Base-by-base conservation (phyloP, 805 yeast genomes). In the Blastobotrys mokoenaii region DNA sequence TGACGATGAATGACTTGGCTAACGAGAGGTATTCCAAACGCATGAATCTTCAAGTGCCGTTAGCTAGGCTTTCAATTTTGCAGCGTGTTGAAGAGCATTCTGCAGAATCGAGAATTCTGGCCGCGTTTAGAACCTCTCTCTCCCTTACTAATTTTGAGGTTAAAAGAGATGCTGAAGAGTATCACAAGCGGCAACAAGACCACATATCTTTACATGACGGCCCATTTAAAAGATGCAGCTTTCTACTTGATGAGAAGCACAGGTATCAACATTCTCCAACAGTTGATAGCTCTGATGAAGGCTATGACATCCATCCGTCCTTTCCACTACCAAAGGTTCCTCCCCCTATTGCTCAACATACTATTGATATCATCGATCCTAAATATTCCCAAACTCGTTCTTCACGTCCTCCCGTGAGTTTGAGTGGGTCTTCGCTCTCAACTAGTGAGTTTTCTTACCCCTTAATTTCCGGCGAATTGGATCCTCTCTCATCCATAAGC, bases 221-320 rank as follows among this genome's bases (percentile, higher is more conserved):
- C 0, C 87, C 96, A 0, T 87, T 78, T 50, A 93, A 86, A 53
- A 65, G 98, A 45, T 68, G 79, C 16, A 81, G 93, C 0, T 89
- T 87, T 59, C 61, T 90, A 25, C 60, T 90, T 7, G 72, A 74
- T 2, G 71, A 70, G 5, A 69, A 71, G 11, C 64, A 70, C 5
- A 69, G 70, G n/a, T 64, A 66, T 11, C 73, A 80, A 44, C 73
- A 46, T 18, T 60, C 64, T 22, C 27, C 27, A 22, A 8, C 27
- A 5, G 27, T 8, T 0, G 54, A 54, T 0, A 84, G 80, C 52
- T 62, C 68, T n/a, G 67, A 68, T 3, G 67, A 70, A 0, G 71
- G 63, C 49, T 79, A 81, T 0, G 65, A 75, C 4, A 73, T 83
- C 7, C 29, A 69, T 16, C 80, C 88, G 0, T 74, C 86, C 0